Evolutionary conservation across 495 filamentous ascomycete species (phyloP).

Genomic region (Hypoxylon rickii): DNA sequence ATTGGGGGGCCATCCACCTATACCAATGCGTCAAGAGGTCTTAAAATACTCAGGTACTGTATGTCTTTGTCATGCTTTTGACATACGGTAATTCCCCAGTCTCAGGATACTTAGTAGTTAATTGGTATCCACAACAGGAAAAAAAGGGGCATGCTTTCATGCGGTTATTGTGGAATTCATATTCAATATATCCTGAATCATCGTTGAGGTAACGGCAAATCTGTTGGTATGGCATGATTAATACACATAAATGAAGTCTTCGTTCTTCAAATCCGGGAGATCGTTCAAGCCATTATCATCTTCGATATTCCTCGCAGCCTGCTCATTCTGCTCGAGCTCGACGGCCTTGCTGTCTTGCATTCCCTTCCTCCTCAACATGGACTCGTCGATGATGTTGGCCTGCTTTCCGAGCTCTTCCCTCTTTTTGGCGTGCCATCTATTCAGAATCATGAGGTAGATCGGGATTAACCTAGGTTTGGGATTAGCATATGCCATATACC

Average conservation of each 20-base stretch:
- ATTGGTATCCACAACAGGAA: too few relatives aligned
- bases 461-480: slow-evolving; percentile 43
- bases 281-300: slow-evolving; percentile 57
- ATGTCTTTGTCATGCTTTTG: too few relatives aligned
- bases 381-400: slow-evolving; percentile 48
- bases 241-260: slow-evolving; percentile 65
- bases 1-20: too few relatives aligned
- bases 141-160: too few relatives aligned
- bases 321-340: slow-evolving; percentile 48
- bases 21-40: too few relatives aligned
- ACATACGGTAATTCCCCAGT: too few relatives aligned
- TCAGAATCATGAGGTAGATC: slow-evolving; percentile 54
- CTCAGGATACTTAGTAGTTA: too few relatives aligned
- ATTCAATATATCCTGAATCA: too few relatives aligned
- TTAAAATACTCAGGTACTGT: too few relatives aligned
- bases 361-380: slow-evolving; percentile 46
- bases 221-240: too few relatives aligned
- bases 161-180: too few relatives aligned
- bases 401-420: slow-evolving; percentile 50
- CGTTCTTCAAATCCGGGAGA: slow-evolving; percentile 59
- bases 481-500: neutral
- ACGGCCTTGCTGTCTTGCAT: slow-evolving; percentile 50
- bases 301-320: slow-evolving; percentile 39
- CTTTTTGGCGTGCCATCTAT: slow-evolving; percentile 50
- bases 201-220: too few relatives aligned